Percentiles rank a stretch among this genome's conserved stretches.
Evolutionary conservation across 306 rosid genomes (phyloP).

Genomic region (Malus fusca): DNA sequence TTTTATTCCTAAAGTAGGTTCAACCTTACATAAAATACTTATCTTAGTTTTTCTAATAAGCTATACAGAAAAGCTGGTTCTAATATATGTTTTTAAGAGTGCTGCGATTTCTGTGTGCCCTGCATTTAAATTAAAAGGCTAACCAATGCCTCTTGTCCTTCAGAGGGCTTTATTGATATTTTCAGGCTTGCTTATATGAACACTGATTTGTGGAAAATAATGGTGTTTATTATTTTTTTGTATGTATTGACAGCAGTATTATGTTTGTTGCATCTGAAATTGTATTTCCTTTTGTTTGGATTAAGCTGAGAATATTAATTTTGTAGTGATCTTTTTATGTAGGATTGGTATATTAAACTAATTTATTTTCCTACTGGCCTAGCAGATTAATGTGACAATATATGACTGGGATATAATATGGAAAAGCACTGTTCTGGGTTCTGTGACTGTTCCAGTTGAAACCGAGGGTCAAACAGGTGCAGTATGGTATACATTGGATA

Average conservation of each 20-base stretch:
- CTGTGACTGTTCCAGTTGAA: constrained; percentile 84
- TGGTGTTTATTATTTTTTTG: neutral
- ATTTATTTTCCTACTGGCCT: constrained; percentile 39
- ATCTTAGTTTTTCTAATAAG: neutral
- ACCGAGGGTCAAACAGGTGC: constrained; percentile 89
- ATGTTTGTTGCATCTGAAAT: neutral
- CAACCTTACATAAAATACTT: neutral
- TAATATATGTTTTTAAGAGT: neutral
- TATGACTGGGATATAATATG: constrained; percentile 98
- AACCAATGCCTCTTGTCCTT: neutral
- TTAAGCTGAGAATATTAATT: neutral
- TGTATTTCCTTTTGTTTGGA: neutral
- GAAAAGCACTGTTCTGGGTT: constrained; percentile 97
- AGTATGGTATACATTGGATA: constrained; percentile 76
- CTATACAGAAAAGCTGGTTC: neutral
- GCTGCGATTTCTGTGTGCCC: neutral
- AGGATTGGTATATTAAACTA: constrained; percentile 40
- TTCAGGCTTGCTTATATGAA: neutral
- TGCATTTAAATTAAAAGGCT: neutral
- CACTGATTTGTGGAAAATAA: neutral
- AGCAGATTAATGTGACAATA: constrained; percentile 85
- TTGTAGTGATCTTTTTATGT: constrained; percentile 18
- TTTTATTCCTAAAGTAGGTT: neutral
- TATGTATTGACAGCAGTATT: neutral
- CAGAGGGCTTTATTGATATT: neutral